Evolutionary conservation across 805 yeast species (phyloP).

Genomic region (Ogataea pilisensis): DNA sequence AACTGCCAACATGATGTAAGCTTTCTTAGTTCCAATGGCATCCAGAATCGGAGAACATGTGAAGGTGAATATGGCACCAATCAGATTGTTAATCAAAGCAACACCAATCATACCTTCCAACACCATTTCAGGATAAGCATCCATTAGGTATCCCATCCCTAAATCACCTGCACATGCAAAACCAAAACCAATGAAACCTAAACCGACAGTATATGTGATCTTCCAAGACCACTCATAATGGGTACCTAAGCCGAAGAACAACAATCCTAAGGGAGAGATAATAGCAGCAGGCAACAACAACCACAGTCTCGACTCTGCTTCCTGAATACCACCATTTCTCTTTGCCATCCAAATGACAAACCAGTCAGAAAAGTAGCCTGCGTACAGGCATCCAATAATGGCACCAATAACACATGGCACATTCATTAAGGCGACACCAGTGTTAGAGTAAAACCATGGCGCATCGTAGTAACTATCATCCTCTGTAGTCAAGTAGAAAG

Average conservation of each 20-base stretch:
- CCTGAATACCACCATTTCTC: conserved; percentile 55
- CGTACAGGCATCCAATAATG: conserved; percentile 59
- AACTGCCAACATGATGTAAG: conserved; percentile 58
- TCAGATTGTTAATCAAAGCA: conserved; percentile 56
- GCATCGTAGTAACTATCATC: conserved; percentile 61
- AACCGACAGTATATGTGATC: conserved; percentile 49
- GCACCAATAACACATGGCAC: conserved; percentile 68
- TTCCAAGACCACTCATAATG: conserved; percentile 51
- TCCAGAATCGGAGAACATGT: conserved; percentile 59
- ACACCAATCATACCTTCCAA: conserved; percentile 72
- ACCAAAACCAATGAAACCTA: conserved; percentile 64
- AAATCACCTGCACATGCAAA: conserved; percentile 72
- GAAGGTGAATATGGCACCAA: conserved; percentile 65
- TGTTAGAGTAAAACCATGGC: conserved; percentile 63
- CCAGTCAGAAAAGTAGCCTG: conserved; percentile 56
- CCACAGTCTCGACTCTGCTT: conserved; percentile 63
- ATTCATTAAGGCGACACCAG: conserved; percentile 73
- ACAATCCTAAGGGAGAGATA: conserved; percentile 57
- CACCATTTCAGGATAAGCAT: conserved; percentile 64
- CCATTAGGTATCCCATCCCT: conserved; percentile 64
- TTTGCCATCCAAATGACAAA: conserved; percentile 60
- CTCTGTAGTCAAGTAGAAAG: conserved; percentile 71
- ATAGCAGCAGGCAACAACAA: conserved; percentile 52
- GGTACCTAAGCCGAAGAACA: conserved; percentile 65
- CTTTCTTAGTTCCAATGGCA: conserved; percentile 51